A percentile compares a stretch with the other conserved stretches of the same genome.
Evolutionary conservation across 73 alveolate species (phyloP).

Genomic region (Tetrahymena malaccensis): DNA sequence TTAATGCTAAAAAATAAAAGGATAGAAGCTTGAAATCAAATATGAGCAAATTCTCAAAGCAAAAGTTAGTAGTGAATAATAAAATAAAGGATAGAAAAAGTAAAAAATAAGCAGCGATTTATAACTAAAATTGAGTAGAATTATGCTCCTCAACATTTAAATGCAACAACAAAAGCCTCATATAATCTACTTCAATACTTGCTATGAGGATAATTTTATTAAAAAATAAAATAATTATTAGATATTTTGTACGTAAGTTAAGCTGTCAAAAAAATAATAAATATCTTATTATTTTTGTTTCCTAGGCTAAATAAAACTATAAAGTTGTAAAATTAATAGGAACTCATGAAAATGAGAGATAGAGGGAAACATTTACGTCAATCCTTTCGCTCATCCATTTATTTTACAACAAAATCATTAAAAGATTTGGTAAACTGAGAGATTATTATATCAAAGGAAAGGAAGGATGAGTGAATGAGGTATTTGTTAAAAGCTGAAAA

Average conservation of each 20-base stretch:
- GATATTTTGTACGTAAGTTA: background rate
- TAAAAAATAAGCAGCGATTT: background rate
- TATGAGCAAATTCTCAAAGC: background rate
- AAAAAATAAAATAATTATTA: too few relatives aligned
- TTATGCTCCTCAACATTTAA: background rate
- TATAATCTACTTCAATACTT: background rate
- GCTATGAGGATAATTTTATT: background rate
- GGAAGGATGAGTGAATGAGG: too few relatives aligned
- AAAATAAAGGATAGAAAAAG: background rate
- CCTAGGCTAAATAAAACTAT: background rate
- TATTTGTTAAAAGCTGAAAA: too few relatives aligned
- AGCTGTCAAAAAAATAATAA: background rate
- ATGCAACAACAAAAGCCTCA: background rate
- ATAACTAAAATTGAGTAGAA: background rate
- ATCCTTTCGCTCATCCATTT: background rate
- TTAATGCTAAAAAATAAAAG: background rate
- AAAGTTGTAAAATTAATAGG: background rate
- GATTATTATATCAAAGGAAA: too few relatives aligned
- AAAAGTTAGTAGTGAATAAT: background rate
- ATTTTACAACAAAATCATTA: background rate
- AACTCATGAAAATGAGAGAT: background rate
- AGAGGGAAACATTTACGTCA: background rate
- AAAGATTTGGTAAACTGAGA: too few relatives aligned
- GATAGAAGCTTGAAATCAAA: background rate
- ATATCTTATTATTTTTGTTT: too few relatives aligned